Percentiles rank a stretch among this genome's conserved stretches.
phyloP scores from a whole-genome alignment of 2,329 filamentous ascomycete species.

The Aspergillus puulaauensis region DNA sequence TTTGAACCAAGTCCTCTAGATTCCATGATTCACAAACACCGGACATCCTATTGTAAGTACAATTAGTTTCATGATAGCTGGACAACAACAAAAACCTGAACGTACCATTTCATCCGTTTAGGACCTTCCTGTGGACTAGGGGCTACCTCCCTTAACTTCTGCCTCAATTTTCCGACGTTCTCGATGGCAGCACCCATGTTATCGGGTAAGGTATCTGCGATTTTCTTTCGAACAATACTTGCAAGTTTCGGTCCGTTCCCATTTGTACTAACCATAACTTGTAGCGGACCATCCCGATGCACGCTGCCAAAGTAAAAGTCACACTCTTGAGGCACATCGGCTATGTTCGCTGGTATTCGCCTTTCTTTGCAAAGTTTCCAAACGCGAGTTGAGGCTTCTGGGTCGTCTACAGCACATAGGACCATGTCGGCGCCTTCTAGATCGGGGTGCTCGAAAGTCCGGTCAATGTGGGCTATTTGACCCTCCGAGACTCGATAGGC shows the following conservation, averaged over 20 bases:
- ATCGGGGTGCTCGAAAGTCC: constrained; percentile 81
- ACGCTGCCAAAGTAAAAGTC: constrained; percentile 99
- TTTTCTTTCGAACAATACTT: constrained; percentile 78
- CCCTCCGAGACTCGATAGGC: constrained; percentile 72
- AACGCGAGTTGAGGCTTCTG: constrained; percentile 81
- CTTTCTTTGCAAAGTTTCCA: constrained; percentile 90
- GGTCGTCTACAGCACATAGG: constrained; percentile 88
- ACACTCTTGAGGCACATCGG: constrained; percentile 93
- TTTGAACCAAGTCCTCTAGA: constrained; percentile 77
- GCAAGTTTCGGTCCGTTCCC: constrained; percentile 92
- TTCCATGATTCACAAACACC: constrained; percentile 84
- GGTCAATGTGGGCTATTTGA: constrained; percentile 78
- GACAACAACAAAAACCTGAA: constrained; percentile 10
- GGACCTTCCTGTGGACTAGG: constrained; percentile 71
- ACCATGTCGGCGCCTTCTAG: constrained; percentile 84
- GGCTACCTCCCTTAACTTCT: constrained; percentile 74
- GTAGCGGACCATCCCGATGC: constrained; percentile 89
- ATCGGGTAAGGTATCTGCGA: constrained; percentile 71
- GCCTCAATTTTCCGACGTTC: constrained; percentile 76
- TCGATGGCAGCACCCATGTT: constrained; percentile 84
- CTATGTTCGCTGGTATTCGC: constrained; percentile 88
- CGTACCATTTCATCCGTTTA: constrained; percentile 86
- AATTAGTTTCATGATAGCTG: background rate
- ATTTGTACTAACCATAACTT: constrained; percentile 99
- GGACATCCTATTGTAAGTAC: constrained; percentile 67